Conservation (phyloP, 768 basidiomycete genomes). For the Pleurotus sapidus region DNA sequence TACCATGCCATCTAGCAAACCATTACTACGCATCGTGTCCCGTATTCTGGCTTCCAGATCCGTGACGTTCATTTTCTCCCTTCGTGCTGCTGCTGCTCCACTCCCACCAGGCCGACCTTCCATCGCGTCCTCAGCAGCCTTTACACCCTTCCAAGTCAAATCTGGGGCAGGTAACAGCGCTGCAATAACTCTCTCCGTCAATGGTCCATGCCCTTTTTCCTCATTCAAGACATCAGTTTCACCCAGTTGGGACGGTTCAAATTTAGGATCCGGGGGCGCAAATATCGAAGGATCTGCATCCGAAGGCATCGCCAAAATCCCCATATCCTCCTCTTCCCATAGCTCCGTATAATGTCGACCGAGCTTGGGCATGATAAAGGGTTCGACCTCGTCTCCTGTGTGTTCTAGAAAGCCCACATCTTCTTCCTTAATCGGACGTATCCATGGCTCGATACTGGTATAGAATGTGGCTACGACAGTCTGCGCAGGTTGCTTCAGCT, state of each 20-base stretch:
- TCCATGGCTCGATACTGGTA: constrained; percentile 84
- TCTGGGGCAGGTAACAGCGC: constrained; percentile 73
- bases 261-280: constrained; percentile 55
- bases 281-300: constrained; percentile 19
- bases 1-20: constrained; percentile 67
- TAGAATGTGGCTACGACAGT: constrained; percentile 77
- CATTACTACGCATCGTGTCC: constrained; percentile 77
- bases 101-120: constrained; percentile 80
- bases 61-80: constrained; percentile 73
- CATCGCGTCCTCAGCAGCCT: constrained; percentile 83
- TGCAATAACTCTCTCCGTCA: constrained; percentile 83
- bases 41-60: constrained; percentile 75
- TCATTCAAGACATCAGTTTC: constrained; percentile 72
- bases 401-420: constrained; percentile 93
- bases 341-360: constrained; percentile 85
- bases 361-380: constrained; percentile 82
- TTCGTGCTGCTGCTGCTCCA: constrained; percentile 71
- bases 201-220: constrained; percentile 79
- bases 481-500: constrained; percentile 75
- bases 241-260: constrained; percentile 79
- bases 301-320: constrained; percentile 14
- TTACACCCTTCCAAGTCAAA: constrained; percentile 68
- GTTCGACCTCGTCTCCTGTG: constrained; percentile 86
- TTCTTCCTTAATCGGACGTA: constrained; percentile 89
- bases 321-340: constrained; percentile 91